phyloP scores from a whole-genome alignment of 768 basidiomycete species.

The Amanita inopinata region DNA sequence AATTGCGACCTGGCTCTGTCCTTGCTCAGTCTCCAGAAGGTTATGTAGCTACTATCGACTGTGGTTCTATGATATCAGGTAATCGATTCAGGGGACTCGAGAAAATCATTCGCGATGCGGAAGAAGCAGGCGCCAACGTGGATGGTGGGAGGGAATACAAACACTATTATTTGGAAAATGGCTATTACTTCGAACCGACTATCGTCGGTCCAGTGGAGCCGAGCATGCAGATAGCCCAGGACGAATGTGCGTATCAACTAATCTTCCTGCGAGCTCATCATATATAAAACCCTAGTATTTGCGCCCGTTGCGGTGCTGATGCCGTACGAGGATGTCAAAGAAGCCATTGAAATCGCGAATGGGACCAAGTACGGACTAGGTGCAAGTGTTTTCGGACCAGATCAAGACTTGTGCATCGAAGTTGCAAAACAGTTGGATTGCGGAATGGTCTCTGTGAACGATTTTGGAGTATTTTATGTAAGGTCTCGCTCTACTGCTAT shows the following conservation, averaged over 20 bases:
- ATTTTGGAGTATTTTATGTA: conserved; percentile 85
- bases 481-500: conserved; percentile 19
- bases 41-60: conserved; percentile 67
- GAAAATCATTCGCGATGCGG: conserved; percentile 58
- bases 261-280: neutral
- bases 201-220: conserved; percentile 71
- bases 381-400: conserved; percentile 88
- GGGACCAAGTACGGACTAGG: conserved; percentile 84
- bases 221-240: conserved; percentile 66
- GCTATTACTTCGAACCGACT: conserved; percentile 81
- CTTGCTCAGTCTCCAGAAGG: conserved; percentile 58
- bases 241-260: conserved; percentile 52
- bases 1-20: conserved; percentile 72
- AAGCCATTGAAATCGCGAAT: conserved; percentile 85
- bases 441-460: conserved; percentile 97
- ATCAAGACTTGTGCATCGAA: conserved; percentile 65
- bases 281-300: conserved; percentile 51
- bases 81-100: conserved; percentile 65
- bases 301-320: conserved; percentile 87
- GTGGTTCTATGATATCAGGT: conserved; percentile 77
- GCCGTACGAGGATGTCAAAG: conserved; percentile 72
- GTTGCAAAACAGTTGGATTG: conserved; percentile 80
- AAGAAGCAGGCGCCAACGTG: conserved; percentile 52
- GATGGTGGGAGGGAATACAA: conserved; percentile 57
- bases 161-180: conserved; percentile 62